Evolutionary conservation across 2,329 filamentous ascomycete genomes (phyloP), one percentile per base, ranked within the genome.

Genomic region (Nemania sp.): DNA sequence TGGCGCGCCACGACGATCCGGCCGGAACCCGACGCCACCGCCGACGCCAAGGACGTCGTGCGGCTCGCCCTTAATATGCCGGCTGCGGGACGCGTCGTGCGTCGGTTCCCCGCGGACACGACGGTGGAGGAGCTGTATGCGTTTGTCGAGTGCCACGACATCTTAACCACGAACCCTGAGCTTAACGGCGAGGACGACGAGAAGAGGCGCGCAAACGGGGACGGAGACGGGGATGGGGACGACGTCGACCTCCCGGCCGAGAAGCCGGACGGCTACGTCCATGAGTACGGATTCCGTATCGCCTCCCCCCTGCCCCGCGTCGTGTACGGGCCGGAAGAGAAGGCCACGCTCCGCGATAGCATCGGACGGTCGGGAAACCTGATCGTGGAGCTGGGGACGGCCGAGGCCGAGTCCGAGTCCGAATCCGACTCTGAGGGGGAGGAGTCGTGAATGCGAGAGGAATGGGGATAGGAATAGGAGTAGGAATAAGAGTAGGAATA

Each of bases 81-180:
- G 9, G 79, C 85, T 4, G 90, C 86, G 0, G 89, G 91, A 50
- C 83, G 93, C 43, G 84, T 97, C 2, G 85, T 96, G 57, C 84
- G 94, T 43, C 85, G 85, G 51, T 98, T 99, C 73, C 75, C 80
- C 0, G 80, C 83, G 1, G 80, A 86, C n/a, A 86, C 90, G 0
- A 81, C 84, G 2, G 79, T 98, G 39, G 94, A 98, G 73, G 92
- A 97, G 70, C 78, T 99, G 5, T 98, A 98, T 75, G 95, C 94
- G 0, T 97, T 96, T 77, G 92, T 98, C 2, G 95, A 99, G 72
- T 98, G 94, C 77, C 89, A 92, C 73, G 87, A 91, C 54, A 68
- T 89, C 12, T 34, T 64, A 29, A 65, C 58, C 20, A 65, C 61
- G n/a, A 65, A 65, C 45, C 57, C 64, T 2, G 64, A 65, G 5